These are phyloP conservation scores for Naumovozyma baii DNA, from an alignment of 805 yeast genomes.

Conservation along the genomic window DNA sequence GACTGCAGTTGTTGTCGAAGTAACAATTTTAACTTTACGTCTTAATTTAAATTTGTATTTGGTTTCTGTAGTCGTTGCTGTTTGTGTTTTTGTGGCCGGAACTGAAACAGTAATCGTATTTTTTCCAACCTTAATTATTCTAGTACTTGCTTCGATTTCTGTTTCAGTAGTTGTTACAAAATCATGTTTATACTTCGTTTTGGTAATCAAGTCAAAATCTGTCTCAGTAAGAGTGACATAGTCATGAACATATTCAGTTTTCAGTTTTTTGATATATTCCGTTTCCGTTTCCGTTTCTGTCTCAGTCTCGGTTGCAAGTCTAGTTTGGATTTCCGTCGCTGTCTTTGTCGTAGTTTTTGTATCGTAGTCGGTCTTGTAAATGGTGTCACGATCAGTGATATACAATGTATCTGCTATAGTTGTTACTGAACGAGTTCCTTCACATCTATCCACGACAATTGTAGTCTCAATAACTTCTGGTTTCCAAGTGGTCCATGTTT, in stretches of 20 bases:
- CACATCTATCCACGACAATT: slow-evolving; percentile 5
- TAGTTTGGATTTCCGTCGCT: slow-evolving; percentile 8
- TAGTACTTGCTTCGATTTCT: slow-evolving; percentile 7
- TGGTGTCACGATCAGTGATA: slow-evolving; percentile 4
- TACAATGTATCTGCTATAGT: slow-evolving; percentile 6
- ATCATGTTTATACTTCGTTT: slow-evolving; percentile 13
- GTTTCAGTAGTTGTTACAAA: slow-evolving; percentile 19
- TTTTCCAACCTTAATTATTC: slow-evolving; percentile 1
- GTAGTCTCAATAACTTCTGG: slow-evolving; percentile 7
- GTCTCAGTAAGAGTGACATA: slow-evolving; percentile 22
- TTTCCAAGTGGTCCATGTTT: slow-evolving; percentile 8
- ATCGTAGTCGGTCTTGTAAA: slow-evolving; percentile 1
- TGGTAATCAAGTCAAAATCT: slow-evolving; percentile 13
- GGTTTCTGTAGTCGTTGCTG: slow-evolving; percentile 13
- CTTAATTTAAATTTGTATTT: slow-evolving; percentile 7
- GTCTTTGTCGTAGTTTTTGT: slow-evolving; percentile 6
- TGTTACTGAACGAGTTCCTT: slow-evolving; percentile 6
- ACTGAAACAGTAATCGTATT: slow-evolving; percentile 17
- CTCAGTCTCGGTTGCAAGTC: slow-evolving; percentile 4
- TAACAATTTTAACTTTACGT: slow-evolving; percentile 8
- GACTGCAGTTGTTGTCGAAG: slow-evolving; percentile 15
- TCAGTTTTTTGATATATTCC: slow-evolving; percentile 9
- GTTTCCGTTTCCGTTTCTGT: slow-evolving; percentile 14
- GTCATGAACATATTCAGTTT: slow-evolving; percentile 24
- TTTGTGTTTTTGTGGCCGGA: slow-evolving; percentile 15